Base-by-base conservation (phyloP, 257 asterid species). In the Solanum commersonii region DNA sequence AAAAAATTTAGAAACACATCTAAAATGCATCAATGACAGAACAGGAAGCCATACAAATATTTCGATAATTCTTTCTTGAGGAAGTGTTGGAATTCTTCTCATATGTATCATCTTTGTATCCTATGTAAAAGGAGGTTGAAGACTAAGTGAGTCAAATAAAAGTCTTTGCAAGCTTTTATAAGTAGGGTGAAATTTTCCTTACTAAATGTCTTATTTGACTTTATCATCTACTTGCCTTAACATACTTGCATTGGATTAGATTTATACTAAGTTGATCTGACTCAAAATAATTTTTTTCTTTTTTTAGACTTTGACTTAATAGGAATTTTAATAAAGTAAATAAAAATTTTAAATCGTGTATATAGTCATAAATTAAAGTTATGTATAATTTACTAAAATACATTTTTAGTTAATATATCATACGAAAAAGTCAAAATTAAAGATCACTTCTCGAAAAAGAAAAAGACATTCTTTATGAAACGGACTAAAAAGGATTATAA, bases 281-380 rank as follows among this genome's bases (percentile, higher is more conserved):
- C 13, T 31, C 16, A 60, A 23, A 60, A 60, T 23, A 60, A n/a
- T 0, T n/a, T 4, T 10, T 23, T 52, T 16, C 20, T 8, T 59
- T 1, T 22, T 59, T 22, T 59, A 0, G 27, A 59, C 25, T 59
- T 22, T 20, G 11, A 59, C 25, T 59, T 59, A 9, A 22, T 9
- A 20, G 2, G 25, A 14, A 59, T 20, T 20, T 20, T 59, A 59
- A 59, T 59, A 59, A 20, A 20, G 12, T 20, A 59, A 59, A 59
- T 59, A 59, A 56, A 0, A 0, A 0, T 7, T 59, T 59, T 22
- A 22, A 59, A 59, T 20, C 0, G 1, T 46, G 20, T 14, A 46
- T 46, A 46, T 46, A 14, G 1, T 46, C 59, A 46, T 46, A 46
- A 46, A 46, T 46, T 46, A 46, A 46, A 46, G 56, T 13, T 14